phyloP scores from a whole-genome alignment of 495 filamentous ascomycete species.

The Penicillium fimorum region DNA sequence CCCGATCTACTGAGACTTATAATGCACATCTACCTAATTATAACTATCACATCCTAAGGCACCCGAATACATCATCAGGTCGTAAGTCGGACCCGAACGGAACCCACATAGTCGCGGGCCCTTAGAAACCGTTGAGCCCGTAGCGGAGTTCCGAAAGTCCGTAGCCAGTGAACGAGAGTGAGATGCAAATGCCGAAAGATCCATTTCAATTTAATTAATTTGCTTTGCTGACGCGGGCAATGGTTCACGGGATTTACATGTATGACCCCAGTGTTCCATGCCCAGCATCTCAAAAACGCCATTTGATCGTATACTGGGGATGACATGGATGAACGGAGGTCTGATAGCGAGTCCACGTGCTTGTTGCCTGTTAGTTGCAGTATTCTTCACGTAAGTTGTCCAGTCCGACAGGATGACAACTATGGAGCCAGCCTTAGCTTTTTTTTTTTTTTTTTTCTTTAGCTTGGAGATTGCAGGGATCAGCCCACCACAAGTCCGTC shows the following conservation, averaged over 20 bases:
- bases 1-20: not conserved
- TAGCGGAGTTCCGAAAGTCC: slow-evolving; percentile 19
- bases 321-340: not conserved
- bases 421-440: not conserved
- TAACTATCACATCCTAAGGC: not conserved
- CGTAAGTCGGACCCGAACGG: slow-evolving; percentile 22
- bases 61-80: slow-evolving; percentile 5
- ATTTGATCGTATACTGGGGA: not conserved
- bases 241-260: not conserved
- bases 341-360: not conserved
- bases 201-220: slow-evolving; percentile 1
- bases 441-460: not conserved
- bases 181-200: slow-evolving; percentile 1
- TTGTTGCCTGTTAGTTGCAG: slow-evolving; percentile 9
- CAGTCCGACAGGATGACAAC: not conserved
- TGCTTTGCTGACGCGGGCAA: not conserved
- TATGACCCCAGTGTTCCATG: not conserved
- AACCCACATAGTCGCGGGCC: slow-evolving; percentile 17
- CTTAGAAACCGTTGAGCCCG: slow-evolving; percentile 19
- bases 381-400: not conserved
- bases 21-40: not conserved
- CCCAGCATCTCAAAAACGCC: not conserved
- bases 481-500: slow-evolving; percentile 21
- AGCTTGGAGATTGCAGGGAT: slow-evolving; percentile 27
- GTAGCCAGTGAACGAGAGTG: not conserved